Percentiles rank a stretch among this genome's conserved stretches.
Evolutionary conservation across 163 green algal genomes (phyloP).

Genomic region (Volvox carteri): DNA sequence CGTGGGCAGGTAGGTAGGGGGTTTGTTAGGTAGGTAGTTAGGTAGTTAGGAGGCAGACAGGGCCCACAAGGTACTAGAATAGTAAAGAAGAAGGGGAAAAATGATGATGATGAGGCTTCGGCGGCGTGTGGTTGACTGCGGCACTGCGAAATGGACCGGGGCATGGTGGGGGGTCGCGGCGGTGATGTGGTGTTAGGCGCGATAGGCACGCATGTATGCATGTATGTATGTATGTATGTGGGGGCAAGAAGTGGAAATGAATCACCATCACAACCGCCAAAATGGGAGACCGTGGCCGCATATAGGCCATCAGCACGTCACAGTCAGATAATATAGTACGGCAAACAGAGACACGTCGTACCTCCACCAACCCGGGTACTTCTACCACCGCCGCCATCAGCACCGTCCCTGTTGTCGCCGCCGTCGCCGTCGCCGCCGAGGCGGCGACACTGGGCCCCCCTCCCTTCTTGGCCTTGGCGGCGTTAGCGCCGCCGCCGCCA

Average conservation of each 20-base stretch:
- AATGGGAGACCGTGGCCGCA: no score
- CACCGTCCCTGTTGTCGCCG: not conserved
- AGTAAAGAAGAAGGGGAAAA: not conserved
- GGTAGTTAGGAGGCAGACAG: not conserved
- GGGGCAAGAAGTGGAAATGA: not conserved
- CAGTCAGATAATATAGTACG: no score
- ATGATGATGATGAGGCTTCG: not conserved
- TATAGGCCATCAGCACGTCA: no score
- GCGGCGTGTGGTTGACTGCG: not conserved
- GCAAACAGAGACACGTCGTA: not conserved
- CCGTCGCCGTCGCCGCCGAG: not conserved
- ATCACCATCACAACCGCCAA: no score
- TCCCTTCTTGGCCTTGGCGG: no score
- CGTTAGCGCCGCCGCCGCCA: no score
- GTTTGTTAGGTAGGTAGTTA: not conserved
- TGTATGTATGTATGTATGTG: not conserved
- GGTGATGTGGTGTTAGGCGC: no score
- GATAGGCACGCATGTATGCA: no score
- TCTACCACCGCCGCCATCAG: constrained; percentile 1
- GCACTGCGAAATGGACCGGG: not conserved
- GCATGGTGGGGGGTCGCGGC: not conserved
- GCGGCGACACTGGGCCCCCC: no score
- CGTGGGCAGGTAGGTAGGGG: not conserved
- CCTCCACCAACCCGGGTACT: constrained; percentile 24
- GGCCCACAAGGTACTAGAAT: not conserved